phyloP scores from a whole-genome alignment of 352 stramenopile genomes.

The Globisporangium cystogenes region DNA sequence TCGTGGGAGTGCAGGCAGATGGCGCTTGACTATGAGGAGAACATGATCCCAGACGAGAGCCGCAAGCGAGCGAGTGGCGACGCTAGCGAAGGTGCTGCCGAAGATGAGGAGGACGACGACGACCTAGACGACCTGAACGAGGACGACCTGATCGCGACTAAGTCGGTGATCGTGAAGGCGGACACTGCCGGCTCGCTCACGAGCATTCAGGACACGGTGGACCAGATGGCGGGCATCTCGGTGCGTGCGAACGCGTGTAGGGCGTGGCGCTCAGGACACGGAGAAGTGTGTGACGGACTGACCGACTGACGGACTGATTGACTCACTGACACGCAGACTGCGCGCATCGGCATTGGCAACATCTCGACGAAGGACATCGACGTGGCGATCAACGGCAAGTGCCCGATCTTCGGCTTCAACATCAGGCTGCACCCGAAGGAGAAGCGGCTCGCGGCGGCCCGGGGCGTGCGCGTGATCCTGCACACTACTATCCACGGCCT shows the following conservation, averaged over 20 bases:
- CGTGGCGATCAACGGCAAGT: conserved; percentile 71
- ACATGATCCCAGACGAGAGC: conserved; percentile 20
- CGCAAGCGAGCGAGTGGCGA: not conserved
- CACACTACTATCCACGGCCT: conserved; percentile 68
- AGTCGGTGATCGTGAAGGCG: conserved; percentile 77
- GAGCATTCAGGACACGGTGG: conserved; percentile 81
- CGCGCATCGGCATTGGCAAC: conserved; percentile 71
- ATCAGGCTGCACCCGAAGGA: conserved; percentile 64
- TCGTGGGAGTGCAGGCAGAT: conserved; percentile 39
- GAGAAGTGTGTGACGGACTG: not conserved
- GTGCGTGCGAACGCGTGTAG: conserved; percentile 16
- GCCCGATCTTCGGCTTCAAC: conserved; percentile 83
- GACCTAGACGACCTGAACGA: conserved; percentile 27
- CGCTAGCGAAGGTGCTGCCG: not conserved
- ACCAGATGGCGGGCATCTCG: conserved; percentile 57
- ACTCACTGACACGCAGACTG: conserved; percentile 32
- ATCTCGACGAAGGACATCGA: conserved; percentile 78
- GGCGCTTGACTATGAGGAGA: conserved; percentile 65
- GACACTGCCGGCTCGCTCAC: conserved; percentile 72
- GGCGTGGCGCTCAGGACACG: not conserved
- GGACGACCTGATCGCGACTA: conserved; percentile 36
- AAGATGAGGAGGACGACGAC: conserved; percentile 12
- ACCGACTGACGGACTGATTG: not conserved
- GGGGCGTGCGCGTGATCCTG: conserved; percentile 63
- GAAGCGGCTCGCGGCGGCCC: conserved; percentile 40